Conservation (phyloP, 106 monocot species). For the Allium cepa region DNA sequence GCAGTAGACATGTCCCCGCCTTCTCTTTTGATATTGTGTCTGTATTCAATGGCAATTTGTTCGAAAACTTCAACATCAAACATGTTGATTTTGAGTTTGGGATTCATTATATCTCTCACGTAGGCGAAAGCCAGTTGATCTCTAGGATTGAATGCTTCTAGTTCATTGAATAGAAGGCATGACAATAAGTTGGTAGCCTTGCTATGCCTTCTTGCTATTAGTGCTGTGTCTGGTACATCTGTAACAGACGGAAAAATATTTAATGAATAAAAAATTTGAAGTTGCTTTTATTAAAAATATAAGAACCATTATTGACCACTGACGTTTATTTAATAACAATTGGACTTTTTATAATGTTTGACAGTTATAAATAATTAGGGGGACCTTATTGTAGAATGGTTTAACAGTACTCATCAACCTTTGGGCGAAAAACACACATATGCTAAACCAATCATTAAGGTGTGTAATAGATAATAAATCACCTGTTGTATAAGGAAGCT, state of each 20-base stretch:
- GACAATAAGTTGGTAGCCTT: constrained; percentile 56
- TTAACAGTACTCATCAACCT: no score
- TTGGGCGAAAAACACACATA: no score
- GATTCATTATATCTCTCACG: constrained; percentile 69
- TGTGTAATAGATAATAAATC: background rate
- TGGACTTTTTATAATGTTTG: no score
- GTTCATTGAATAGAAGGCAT: constrained; percentile 91
- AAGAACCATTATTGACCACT: no score
- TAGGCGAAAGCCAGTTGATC: constrained; percentile 92
- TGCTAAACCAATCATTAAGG: no score
- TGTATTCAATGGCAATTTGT: constrained; percentile 65
- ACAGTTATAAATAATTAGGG: no score
- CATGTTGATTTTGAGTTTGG: constrained; percentile 62
- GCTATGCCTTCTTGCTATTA: constrained; percentile 64
- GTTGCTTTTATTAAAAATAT: no score
- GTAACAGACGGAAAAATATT: background rate
- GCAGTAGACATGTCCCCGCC: background rate
- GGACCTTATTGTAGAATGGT: no score
- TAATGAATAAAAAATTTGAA: no score
- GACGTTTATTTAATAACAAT: no score
- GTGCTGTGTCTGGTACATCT: constrained; percentile 95
- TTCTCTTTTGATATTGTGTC: constrained; percentile 56
- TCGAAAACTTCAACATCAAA: constrained; percentile 77
- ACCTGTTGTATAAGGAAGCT: constrained; percentile 76
- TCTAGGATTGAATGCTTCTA: constrained; percentile 87